Conservation (phyloP, 139 green algal genomes). For the Dunaliella primolecta region DNA sequence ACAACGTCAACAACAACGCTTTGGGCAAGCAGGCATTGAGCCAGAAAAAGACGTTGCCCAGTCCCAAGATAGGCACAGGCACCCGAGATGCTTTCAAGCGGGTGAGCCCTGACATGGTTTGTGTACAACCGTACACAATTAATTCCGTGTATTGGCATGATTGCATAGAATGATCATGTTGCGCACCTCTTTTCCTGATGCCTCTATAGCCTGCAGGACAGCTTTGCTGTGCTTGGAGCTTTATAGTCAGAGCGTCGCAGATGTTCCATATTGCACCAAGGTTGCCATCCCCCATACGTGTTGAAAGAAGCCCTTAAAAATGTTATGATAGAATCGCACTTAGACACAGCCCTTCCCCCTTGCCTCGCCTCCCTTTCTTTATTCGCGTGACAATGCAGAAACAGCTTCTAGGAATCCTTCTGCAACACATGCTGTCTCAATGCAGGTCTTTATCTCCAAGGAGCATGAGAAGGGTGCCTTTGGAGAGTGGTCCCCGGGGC, state of each 20-base stretch:
- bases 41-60: constrained; percentile 55
- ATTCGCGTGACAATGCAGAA: no score
- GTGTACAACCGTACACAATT: background rate
- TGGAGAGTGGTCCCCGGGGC: constrained; percentile 50
- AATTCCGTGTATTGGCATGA: background rate
- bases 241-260: background rate
- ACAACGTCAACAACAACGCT: constrained; percentile 39
- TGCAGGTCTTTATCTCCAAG: constrained; percentile 60
- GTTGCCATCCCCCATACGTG: background rate
- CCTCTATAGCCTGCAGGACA: background rate
- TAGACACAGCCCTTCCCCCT: no score
- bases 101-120: constrained; percentile 11
- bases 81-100: constrained; percentile 53
- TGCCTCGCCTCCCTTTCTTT: no score
- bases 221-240: background rate
- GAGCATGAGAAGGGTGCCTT: constrained; percentile 63
- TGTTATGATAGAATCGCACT: no score
- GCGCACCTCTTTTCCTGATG: background rate
- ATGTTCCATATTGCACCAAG: background rate
- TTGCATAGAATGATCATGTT: background rate
- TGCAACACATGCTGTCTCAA: no score
- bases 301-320: no score
- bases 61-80: constrained; percentile 50
- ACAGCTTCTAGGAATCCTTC: no score
- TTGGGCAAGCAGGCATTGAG: constrained; percentile 51